These are phyloP conservation scores for Blastobotrys chiropterorum DNA, from an alignment of 805 yeast species.

Conservation along the genomic window DNA sequence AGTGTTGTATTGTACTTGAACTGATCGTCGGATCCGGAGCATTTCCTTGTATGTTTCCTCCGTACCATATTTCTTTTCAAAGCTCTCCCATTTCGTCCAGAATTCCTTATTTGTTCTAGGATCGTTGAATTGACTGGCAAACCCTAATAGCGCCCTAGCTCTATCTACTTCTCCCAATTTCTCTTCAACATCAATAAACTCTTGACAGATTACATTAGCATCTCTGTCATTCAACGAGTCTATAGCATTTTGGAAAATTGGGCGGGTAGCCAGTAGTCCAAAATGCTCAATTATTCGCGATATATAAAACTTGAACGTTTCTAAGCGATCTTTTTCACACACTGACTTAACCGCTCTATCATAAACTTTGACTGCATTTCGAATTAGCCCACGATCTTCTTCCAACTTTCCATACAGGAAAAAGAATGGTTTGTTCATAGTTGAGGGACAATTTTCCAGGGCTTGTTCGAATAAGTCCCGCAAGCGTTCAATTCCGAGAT, in stretches of 20 bases:
- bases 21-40: conserved; percentile 52
- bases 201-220: conserved; percentile 40
- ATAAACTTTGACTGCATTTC: conserved; percentile 46
- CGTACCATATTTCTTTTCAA: conserved; percentile 67
- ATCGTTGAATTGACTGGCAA: conserved; percentile 41
- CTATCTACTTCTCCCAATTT: conserved; percentile 47
- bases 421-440: conserved; percentile 44
- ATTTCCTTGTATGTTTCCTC: conserved; percentile 69
- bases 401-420: conserved; percentile 60
- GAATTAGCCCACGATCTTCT: conserved; percentile 43
- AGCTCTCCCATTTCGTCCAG: conserved; percentile 69
- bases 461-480: conserved; percentile 74
- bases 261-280: conserved; percentile 41
- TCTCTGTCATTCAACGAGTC: conserved; percentile 39
- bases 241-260: conserved; percentile 48
- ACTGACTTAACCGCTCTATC: conserved; percentile 35
- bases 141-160: conserved; percentile 56
- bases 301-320: conserved; percentile 41
- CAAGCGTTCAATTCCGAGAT: conserved; percentile 43
- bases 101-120: conserved; percentile 30
- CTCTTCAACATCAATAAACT: conserved; percentile 55
- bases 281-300: conserved; percentile 35
- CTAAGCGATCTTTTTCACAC: conserved; percentile 29
- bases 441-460: conserved; percentile 44
- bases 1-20: conserved; percentile 24